phyloP scores from a whole-genome alignment of 768 basidiomycete species.

The Leccinellum rugosiceps region DNA sequence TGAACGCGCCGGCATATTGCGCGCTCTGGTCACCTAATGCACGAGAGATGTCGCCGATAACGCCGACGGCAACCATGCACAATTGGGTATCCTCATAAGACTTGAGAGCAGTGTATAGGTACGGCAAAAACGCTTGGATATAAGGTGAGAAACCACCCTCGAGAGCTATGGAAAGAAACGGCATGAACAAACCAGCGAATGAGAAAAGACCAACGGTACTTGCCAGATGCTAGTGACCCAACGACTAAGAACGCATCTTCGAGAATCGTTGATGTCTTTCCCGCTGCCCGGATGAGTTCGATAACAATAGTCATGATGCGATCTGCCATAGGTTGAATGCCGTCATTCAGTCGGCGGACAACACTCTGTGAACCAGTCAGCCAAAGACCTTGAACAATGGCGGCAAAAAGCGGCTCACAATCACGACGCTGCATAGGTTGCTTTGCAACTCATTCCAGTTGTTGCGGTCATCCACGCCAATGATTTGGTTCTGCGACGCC shows the following conservation, averaged over 20 bases:
- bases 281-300: conserved; percentile 78
- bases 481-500: conserved; percentile 72
- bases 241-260: conserved; percentile 96
- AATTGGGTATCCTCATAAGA: conserved; percentile 94
- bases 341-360: conserved; percentile 76
- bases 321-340: conserved; percentile 86
- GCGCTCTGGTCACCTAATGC: conserved; percentile 83
- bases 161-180: conserved; percentile 48
- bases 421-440: conserved; percentile 88
- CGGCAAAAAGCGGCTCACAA: conserved; percentile 47
- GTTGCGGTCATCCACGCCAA: conserved; percentile 93
- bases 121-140: conserved; percentile 81
- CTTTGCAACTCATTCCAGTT: conserved; percentile 99
- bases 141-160: conserved; percentile 79
- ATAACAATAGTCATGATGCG: conserved; percentile 93
- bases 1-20: conserved; percentile 84
- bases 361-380: conserved; percentile 55
- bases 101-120: conserved; percentile 84
- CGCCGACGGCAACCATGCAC: conserved; percentile 92
- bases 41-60: conserved; percentile 95
- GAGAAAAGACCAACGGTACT: conserved; percentile 12
- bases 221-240: conserved; percentile 79
- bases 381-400: background rate
- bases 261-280: conserved; percentile 90
- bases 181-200: background rate